phyloP scores from a whole-genome alignment of 1,284 basidiomycete species.

The Heliocybe sulcata region DNA sequence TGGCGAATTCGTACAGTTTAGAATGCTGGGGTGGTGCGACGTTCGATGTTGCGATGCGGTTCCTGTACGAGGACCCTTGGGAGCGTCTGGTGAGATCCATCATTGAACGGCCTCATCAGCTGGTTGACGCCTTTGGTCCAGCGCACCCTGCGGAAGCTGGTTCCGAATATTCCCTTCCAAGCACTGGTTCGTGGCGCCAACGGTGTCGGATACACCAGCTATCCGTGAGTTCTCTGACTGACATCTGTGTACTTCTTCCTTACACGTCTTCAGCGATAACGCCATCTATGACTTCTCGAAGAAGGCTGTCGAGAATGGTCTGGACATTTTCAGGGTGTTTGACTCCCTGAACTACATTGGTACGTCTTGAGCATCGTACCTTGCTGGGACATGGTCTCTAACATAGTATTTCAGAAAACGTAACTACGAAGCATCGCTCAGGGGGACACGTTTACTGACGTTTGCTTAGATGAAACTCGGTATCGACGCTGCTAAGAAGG shows the following conservation, averaged over 20 bases:
- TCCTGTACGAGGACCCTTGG: constrained; percentile 99
- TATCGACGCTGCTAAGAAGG: constrained; percentile 99
- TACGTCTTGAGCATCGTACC: constrained; percentile 25
- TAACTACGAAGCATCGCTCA: constrained; percentile 21
- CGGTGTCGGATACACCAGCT: constrained; percentile 98
- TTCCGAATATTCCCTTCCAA: constrained; percentile 98
- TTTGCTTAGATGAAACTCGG: constrained; percentile 78
- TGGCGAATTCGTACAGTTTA: constrained; percentile 93
- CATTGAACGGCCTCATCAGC: constrained; percentile 1
- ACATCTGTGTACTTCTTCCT: not conserved
- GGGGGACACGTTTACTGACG: not conserved
- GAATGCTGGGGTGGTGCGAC: constrained; percentile 99
- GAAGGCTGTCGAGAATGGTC: constrained; percentile 97
- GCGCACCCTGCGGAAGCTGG: constrained; percentile 91
- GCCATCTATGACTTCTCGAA: constrained; percentile 99
- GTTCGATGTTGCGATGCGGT: constrained; percentile 99
- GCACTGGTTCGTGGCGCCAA: constrained; percentile 98
- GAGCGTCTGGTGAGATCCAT: constrained; percentile 73
- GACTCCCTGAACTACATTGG: constrained; percentile 99
- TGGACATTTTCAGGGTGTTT: constrained; percentile 99
- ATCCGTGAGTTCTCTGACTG: constrained; percentile 63
- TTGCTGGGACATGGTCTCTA: not conserved
- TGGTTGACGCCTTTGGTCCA: constrained; percentile 19
- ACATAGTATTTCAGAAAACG: constrained; percentile 46
- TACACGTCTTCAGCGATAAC: constrained; percentile 64